Percentiles rank a stretch among this genome's conserved stretches.
These are phyloP conservation scores for Arabidopsis arenosa DNA, from an alignment of 345 rosid genomes.

Conservation along the genomic window DNA sequence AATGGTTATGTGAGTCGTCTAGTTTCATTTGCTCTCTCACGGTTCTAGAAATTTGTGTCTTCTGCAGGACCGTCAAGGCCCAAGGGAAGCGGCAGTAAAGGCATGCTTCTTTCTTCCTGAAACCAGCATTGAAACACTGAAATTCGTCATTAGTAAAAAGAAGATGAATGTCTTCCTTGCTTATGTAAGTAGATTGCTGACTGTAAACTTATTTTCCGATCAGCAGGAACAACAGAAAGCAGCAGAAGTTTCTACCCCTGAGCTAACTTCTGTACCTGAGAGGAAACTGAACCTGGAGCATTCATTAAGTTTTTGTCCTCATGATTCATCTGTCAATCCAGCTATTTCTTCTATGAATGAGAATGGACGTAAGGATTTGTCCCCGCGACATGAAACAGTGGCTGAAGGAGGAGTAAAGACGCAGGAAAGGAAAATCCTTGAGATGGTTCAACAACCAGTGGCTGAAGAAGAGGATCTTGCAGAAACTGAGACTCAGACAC, in stretches of 20 bases:
- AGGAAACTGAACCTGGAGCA: conserved; percentile 32
- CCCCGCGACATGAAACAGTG: background rate
- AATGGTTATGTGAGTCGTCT: background rate
- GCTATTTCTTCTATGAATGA: background rate
- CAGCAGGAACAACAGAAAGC: conserved; percentile 55
- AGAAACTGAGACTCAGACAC: background rate
- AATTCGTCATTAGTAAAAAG: background rate
- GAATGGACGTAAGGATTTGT: conserved; percentile 10
- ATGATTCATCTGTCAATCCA: background rate
- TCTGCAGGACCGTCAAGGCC: background rate
- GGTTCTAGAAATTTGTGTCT: background rate
- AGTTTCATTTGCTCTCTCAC: background rate
- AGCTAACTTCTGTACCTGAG: conserved; percentile 45
- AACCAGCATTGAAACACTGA: conserved; percentile 2
- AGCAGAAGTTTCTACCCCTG: conserved; percentile 43
- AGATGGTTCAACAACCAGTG: background rate
- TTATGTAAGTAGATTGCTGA: background rate
- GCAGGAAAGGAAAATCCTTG: background rate
- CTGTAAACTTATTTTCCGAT: background rate
- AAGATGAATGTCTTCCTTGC: background rate
- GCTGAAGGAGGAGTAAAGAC: background rate
- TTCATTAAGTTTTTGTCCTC: background rate
- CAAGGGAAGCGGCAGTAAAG: background rate
- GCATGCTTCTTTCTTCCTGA: background rate
- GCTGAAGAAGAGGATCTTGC: background rate